Conservation (phyloP, 1,139 yeast genomes). For the Protomyces inundatus region DNA sequence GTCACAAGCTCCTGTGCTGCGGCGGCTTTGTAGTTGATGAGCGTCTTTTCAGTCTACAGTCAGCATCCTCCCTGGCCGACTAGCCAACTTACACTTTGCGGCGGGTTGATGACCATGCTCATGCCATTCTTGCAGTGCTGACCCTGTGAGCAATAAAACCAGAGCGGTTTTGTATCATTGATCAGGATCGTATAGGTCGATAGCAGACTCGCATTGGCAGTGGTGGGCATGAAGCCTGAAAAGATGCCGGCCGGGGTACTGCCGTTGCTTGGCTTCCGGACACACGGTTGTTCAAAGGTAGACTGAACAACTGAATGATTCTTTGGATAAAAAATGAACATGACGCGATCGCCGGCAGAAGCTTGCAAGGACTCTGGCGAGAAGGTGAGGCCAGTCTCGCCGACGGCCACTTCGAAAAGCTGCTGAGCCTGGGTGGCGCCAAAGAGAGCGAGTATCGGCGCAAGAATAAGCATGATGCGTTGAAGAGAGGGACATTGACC, state of each 20-base stretch:
- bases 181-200: constrained; percentile 29
- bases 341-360: constrained; percentile 31
- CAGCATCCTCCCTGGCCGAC: neutral
- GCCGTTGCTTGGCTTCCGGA: constrained; percentile 20
- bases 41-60: neutral
- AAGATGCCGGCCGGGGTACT: constrained; percentile 22
- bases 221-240: constrained; percentile 30
- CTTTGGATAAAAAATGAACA: constrained; percentile 27
- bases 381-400: constrained; percentile 25
- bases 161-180: constrained; percentile 32
- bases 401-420: constrained; percentile 25
- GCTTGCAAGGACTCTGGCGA: constrained; percentile 31
- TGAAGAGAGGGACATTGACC: neutral
- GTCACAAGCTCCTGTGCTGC: neutral
- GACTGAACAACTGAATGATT: constrained; percentile 33
- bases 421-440: neutral
- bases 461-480: neutral
- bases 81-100: neutral
- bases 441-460: neutral
- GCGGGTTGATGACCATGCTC: constrained; percentile 33
- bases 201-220: constrained; percentile 5
- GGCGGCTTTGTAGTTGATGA: neutral
- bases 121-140: constrained; percentile 33
- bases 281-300: constrained; percentile 30
- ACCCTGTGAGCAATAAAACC: constrained; percentile 33